Conservation (phyloP, 352 stramenopile species). For the Pythium periplocum region DNA sequence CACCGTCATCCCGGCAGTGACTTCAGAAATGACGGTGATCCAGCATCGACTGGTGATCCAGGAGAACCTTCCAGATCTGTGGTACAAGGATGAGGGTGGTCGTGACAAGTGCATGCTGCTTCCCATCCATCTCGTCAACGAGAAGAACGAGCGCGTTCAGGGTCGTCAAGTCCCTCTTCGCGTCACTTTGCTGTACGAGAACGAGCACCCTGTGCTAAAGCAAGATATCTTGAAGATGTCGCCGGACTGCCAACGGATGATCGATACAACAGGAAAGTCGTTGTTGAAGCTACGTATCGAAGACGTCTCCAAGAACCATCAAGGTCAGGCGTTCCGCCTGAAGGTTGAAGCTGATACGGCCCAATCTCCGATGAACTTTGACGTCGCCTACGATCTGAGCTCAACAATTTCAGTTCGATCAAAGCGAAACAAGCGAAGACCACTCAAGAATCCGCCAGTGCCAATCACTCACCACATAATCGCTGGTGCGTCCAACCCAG, state of each 20-base stretch:
- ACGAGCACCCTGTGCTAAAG: slow-evolving; percentile 88
- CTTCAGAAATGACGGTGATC: slow-evolving; percentile 80
- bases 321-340: slow-evolving; percentile 91
- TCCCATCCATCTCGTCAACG: slow-evolving; percentile 70
- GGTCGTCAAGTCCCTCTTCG: slow-evolving; percentile 70
- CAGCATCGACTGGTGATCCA: slow-evolving; percentile 81
- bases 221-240: slow-evolving; percentile 94
- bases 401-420: slow-evolving; percentile 91
- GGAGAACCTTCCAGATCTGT: slow-evolving; percentile 77
- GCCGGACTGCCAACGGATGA: slow-evolving; percentile 79
- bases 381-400: slow-evolving; percentile 88
- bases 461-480: slow-evolving; percentile 77
- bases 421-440: slow-evolving; percentile 92
- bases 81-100: slow-evolving; percentile 84
- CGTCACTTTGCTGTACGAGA: slow-evolving; percentile 84
- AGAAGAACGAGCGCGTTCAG: slow-evolving; percentile 73
- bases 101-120: slow-evolving; percentile 85
- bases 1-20: slow-evolving; percentile 61
- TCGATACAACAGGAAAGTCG: slow-evolving; percentile 77
- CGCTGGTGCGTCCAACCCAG: slow-evolving; percentile 51
- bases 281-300: slow-evolving; percentile 91
- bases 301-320: slow-evolving; percentile 97
- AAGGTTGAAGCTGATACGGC: slow-evolving; percentile 89
- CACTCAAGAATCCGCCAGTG: slow-evolving; percentile 35
- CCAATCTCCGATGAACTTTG: slow-evolving; percentile 82